phyloP scores from a whole-genome alignment of 2,329 filamentous ascomycete genomes.

The Raffaelea albimanens region DNA sequence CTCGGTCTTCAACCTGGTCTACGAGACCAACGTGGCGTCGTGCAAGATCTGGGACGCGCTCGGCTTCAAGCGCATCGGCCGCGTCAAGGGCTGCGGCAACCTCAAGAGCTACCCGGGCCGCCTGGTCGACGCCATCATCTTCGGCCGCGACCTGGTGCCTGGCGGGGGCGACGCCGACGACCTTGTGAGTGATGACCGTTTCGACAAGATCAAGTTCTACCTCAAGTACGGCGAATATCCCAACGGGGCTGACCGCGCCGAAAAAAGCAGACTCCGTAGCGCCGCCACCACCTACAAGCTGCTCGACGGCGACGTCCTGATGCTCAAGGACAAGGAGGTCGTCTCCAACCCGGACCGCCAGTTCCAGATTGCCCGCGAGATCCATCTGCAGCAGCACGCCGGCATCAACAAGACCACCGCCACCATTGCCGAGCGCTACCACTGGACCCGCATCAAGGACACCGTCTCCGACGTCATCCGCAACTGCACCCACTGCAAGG shows the following conservation, averaged over 20 bases:
- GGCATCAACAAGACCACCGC: conserved; percentile 99
- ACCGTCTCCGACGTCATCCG: conserved; percentile 92
- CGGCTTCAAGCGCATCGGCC: conserved; percentile 85
- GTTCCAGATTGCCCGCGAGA: conserved; percentile 74
- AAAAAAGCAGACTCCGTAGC: conserved; percentile 88
- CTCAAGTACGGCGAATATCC: conserved; percentile 92
- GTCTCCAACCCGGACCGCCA: conserved; percentile 83
- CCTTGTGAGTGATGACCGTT: conserved; percentile 86
- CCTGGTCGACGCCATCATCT: conserved; percentile 67
- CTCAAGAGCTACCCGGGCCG: conserved; percentile 60
- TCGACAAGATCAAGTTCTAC: conserved; percentile 98
- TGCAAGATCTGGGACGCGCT: conserved; percentile 88
- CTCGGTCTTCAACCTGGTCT: conserved; percentile 89
- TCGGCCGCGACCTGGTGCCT: conserved; percentile 54
- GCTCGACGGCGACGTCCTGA: conserved; percentile 66
- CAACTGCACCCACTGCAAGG: conserved; percentile 84
- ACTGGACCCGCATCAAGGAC: conserved; percentile 97
- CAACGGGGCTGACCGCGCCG: conserved; percentile 81
- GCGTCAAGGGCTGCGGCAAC: conserved; percentile 63
- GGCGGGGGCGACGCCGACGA: conserved; percentile 57
- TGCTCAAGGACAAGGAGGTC: conserved; percentile 97
- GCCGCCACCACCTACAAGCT: conserved; percentile 95
- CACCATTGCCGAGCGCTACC: conserved; percentile 84
- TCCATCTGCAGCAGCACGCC: conserved; percentile 69
- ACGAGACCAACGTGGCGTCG: conserved; percentile 85